Percentiles rank a stretch among this genome's conserved stretches.
Conservation (phyloP, 116 monocot genomes). For the Cymodocea nodosa region DNA sequence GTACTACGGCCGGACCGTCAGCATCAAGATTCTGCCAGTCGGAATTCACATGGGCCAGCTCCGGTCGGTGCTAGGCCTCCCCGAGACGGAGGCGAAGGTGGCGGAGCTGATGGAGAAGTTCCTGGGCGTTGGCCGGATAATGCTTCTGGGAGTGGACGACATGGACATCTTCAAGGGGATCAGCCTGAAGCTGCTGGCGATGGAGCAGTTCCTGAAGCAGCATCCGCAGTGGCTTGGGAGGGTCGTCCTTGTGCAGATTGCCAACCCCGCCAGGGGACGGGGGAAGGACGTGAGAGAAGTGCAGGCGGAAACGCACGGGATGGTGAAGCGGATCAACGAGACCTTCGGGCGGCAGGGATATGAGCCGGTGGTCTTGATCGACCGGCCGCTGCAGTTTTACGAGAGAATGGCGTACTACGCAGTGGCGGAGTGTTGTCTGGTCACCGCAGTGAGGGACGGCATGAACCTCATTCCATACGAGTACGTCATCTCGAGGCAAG, state of each 20-base stretch:
- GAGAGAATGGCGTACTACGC: constrained; percentile 2
- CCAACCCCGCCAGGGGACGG: constrained; percentile 54
- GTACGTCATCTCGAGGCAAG: constrained; percentile 3
- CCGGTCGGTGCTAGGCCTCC: constrained; percentile 26
- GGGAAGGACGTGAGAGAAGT: constrained; percentile 60
- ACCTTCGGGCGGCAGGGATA: constrained; percentile 29
- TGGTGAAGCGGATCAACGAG: constrained; percentile 36
- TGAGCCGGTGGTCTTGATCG: constrained; percentile 1
- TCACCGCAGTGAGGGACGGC: constrained; percentile 6
- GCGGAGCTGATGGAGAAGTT: constrained; percentile 35
- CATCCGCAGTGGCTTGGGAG: constrained; percentile 49
- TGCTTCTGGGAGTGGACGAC: too few species aligned
- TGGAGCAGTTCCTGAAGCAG: constrained; percentile 48
- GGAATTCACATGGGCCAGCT: constrained; percentile 69
- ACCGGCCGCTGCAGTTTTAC: neutral
- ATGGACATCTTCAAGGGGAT: constrained; percentile 89
- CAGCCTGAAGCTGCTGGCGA: constrained; percentile 55
- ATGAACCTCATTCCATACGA: constrained; percentile 13
- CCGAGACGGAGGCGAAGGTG: constrained; percentile 33
- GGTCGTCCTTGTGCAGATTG: constrained; percentile 66
- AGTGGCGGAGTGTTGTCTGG: constrained; percentile 3
- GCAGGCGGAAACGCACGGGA: constrained; percentile 30
- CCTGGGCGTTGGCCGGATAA: too few species aligned
- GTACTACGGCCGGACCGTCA: constrained; percentile 75
- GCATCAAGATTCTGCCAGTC: too few species aligned